phyloP scores from a whole-genome alignment of 2,329 filamentous ascomycete species.

The Hymenoscyphus albidus region DNA sequence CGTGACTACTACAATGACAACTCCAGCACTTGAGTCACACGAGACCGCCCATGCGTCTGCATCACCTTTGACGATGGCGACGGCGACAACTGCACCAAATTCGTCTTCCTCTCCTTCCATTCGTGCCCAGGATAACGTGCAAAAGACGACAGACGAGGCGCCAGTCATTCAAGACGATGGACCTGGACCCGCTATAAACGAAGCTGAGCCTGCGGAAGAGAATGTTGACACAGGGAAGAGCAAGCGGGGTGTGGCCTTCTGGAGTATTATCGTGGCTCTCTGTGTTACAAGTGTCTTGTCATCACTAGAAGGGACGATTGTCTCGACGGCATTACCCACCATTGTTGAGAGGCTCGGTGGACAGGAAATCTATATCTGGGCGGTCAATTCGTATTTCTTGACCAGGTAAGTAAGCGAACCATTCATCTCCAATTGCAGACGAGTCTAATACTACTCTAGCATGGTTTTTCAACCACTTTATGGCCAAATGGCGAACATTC shows the following conservation, averaged over 20 bases:
- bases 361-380: slow-evolving; percentile 17
- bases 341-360: slow-evolving; percentile 18
- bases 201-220: not conserved
- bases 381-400: slow-evolving; percentile 20
- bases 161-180: not conserved
- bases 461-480: slow-evolving; percentile 12
- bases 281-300: slow-evolving; percentile 10
- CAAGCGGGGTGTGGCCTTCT: slow-evolving; percentile 1
- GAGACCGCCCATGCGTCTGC: not conserved
- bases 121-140: not conserved
- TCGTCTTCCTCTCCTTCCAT: not conserved
- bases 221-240: not conserved
- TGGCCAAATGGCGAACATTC: slow-evolving; percentile 12
- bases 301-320: slow-evolving; percentile 18
- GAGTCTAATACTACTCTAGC: not conserved
- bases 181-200: not conserved
- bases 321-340: slow-evolving; percentile 20
- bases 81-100: not conserved
- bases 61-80: not conserved
- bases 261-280: slow-evolving; percentile 4
- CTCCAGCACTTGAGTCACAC: not conserved
- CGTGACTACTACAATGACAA: not conserved
- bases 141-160: not conserved
- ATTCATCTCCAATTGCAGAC: not conserved
- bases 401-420: slow-evolving; percentile 12